A percentile compares a stretch with the other conserved stretches of the same genome.
phyloP scores from a whole-genome alignment of 164 flowering plant species.

The grape (Vitis vinifera) region ASM3070453v1 NC_081823.1:7485001-7485500 shows the following conservation, averaged over 20 bases:
- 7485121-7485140: slow-evolving; percentile 15
- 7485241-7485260: slow-evolving; percentile 10
- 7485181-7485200: slow-evolving; percentile 10
- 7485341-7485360: slow-evolving; percentile 1
- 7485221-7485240: background rate
- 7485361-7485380: background rate
- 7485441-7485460: slow-evolving; percentile 86
- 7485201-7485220: slow-evolving; percentile 9
- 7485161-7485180: slow-evolving; percentile 13
- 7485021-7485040: slow-evolving; percentile 13
- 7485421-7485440: slow-evolving; percentile 59
- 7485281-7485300: background rate
- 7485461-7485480: slow-evolving; percentile 70
- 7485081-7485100: slow-evolving; percentile 9
- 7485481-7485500: slow-evolving; percentile 63
- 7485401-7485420: slow-evolving; percentile 58
- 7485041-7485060: slow-evolving; percentile 1
- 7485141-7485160: slow-evolving; percentile 7
- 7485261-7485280: slow-evolving; percentile 14
- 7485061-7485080: slow-evolving; percentile 3
- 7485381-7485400: slow-evolving; percentile 44
- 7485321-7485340: background rate
- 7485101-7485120: slow-evolving; percentile 10
- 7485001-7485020: slow-evolving; percentile 8
- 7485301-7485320: background rate